phyloP scores from a whole-genome alignment of 495 filamentous ascomycete species.

The Beverwykella pulmonaria region DNA sequence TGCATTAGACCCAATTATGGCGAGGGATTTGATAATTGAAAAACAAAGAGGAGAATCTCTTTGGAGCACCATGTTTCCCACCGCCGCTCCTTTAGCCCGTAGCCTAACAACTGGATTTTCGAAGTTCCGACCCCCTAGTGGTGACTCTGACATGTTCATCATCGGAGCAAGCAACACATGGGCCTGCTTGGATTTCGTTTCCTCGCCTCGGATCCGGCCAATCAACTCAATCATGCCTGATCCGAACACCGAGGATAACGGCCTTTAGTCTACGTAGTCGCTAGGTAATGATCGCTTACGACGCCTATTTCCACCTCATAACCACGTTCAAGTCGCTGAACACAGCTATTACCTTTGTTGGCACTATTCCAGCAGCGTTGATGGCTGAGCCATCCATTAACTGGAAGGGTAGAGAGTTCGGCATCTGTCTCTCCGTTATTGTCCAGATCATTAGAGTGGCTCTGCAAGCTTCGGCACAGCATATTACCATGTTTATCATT shows the following conservation, averaged over 20 bases:
- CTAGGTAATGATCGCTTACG: no score
- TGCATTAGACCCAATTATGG: constrained; percentile 1
- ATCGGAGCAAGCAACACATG: constrained; percentile 3
- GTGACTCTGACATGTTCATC: constrained; percentile 1
- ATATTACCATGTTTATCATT: constrained; percentile 6
- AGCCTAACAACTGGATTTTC: no score
- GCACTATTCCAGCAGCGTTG: neutral
- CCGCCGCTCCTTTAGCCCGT: no score
- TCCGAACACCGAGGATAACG: neutral
- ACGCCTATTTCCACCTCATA: constrained; percentile 1
- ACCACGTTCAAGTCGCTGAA: neutral
- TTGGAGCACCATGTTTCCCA: neutral
- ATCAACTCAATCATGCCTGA: neutral
- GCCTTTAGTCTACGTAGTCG: no score
- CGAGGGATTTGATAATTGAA: neutral
- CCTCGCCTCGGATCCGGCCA: neutral
- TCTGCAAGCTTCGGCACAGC: neutral
- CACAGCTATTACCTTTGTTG: constrained; percentile 7
- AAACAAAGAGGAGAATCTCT: neutral
- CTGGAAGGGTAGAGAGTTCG: constrained; percentile 6
- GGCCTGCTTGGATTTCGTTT: neutral
- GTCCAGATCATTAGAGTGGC: constrained; percentile 2
- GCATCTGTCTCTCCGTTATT: neutral
- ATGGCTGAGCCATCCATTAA: neutral
- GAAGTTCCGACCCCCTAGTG: no score